A percentile compares a stretch with the other conserved stretches of the same genome.
phyloP scores from a whole-genome alignment of 1,284 basidiomycete species.

The Tilletia indica region DNA sequence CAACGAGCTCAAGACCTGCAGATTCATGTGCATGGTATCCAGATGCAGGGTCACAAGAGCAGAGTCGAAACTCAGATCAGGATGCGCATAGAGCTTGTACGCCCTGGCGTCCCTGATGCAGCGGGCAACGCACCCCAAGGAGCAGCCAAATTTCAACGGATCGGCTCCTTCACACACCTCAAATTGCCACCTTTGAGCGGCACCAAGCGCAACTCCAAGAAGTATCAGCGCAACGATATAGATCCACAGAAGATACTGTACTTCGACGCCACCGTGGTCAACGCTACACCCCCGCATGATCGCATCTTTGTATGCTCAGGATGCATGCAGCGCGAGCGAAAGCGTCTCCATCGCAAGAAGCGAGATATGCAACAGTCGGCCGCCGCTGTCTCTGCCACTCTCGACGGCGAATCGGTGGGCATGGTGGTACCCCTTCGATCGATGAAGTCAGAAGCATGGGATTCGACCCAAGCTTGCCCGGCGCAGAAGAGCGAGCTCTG shows the following conservation, averaged over 20 bases:
- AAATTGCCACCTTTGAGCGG: slow-evolving; percentile 54
- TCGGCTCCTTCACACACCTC: slow-evolving; percentile 52
- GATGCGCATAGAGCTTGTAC: slow-evolving; percentile 52
- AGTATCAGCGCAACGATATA: slow-evolving; percentile 62
- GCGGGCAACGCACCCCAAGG: slow-evolving; percentile 63
- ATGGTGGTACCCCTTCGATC: slow-evolving; percentile 33
- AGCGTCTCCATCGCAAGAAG: slow-evolving; percentile 51
- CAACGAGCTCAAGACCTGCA: slow-evolving; percentile 44
- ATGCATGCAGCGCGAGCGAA: slow-evolving; percentile 67
- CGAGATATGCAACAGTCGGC: slow-evolving; percentile 23
- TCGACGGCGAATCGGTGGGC: slow-evolving; percentile 12
- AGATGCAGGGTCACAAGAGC: slow-evolving; percentile 81
- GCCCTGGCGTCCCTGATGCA: slow-evolving; percentile 57
- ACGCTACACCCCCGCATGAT: slow-evolving; percentile 71
- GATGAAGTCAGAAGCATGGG: slow-evolving; percentile 50
- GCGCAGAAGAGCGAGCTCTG: slow-evolving; percentile 39
- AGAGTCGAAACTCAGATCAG: slow-evolving; percentile 76
- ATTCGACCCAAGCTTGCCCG: slow-evolving; percentile 40
- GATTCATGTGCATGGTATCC: slow-evolving; percentile 74
- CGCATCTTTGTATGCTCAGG: slow-evolving; percentile 68
- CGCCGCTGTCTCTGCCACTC: slow-evolving; percentile 20
- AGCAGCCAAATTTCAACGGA: slow-evolving; percentile 43
- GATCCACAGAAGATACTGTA: slow-evolving; percentile 52
- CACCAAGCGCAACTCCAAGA: slow-evolving; percentile 65
- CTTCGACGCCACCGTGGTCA: slow-evolving; percentile 51